A percentile compares a stretch with the other conserved stretches of the same genome.
These are phyloP conservation scores for Mrakiaceae sp. DNA, from an alignment of 1,284 basidiomycete species.

Conservation along the genomic window DNA sequence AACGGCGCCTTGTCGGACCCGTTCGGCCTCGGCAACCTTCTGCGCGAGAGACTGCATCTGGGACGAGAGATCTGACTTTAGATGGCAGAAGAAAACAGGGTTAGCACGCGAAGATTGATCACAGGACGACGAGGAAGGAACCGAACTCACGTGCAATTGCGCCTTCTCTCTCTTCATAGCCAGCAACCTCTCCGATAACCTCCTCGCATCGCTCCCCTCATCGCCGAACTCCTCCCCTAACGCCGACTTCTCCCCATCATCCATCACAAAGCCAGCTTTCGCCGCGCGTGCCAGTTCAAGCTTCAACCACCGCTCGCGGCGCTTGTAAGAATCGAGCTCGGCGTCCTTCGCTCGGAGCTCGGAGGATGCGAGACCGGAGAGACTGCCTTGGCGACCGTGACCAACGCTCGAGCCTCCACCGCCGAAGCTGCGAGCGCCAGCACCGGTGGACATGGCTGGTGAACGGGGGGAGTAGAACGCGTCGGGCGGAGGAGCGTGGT, in stretches of 20 bases:
- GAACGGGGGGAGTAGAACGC: constrained; percentile 37
- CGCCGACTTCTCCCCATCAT: constrained; percentile 42
- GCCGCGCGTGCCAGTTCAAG: constrained; percentile 66
- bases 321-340: constrained; percentile 65
- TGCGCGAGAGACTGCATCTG: constrained; percentile 68
- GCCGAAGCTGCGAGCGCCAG: constrained; percentile 8
- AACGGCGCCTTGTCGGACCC: constrained; percentile 62
- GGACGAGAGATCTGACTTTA: constrained; percentile 55
- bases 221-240: constrained; percentile 29
- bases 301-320: constrained; percentile 76
- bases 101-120: neutral
- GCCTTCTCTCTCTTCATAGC: constrained; percentile 83
- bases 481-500: constrained; percentile 45
- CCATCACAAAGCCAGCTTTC: constrained; percentile 67
- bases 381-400: constrained; percentile 32
- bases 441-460: neutral
- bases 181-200: constrained; percentile 60
- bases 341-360: constrained; percentile 65
- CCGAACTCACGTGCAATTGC: constrained; percentile 60
- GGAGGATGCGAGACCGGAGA: constrained; percentile 52
- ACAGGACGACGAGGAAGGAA: neutral
- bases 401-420: constrained; percentile 12
- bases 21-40: constrained; percentile 67
- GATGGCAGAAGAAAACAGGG: constrained; percentile 16
- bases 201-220: constrained; percentile 35